These are phyloP conservation scores for Cymbidium sinense DNA, from an alignment of 106 monocot species.

Conservation along the genomic window DNA sequence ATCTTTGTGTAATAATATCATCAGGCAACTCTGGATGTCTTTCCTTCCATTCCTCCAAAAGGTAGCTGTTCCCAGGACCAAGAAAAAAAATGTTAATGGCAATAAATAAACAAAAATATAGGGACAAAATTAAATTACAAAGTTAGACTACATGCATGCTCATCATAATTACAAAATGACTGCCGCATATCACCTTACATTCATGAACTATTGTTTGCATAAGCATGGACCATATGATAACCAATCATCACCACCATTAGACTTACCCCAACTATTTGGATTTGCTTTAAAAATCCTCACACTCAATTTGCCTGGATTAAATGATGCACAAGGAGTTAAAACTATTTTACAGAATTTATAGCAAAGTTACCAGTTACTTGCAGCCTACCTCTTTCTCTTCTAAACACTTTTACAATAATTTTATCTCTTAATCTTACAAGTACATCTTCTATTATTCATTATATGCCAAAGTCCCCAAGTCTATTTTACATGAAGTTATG, in stretches of 20 bases:
- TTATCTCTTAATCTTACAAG: background rate
- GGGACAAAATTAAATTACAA: background rate
- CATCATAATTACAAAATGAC: background rate
- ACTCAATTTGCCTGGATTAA: background rate
- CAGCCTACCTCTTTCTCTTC: background rate
- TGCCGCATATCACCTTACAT: background rate
- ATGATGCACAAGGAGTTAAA: background rate
- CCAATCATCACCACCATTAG: background rate
- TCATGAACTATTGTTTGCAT: background rate
- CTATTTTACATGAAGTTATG: background rate
- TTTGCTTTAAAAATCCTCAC: background rate
- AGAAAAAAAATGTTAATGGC: slow-evolving; percentile 1
- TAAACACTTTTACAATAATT: background rate
- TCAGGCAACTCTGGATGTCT: slow-evolving; percentile 32
- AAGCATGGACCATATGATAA: background rate
- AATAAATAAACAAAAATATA: background rate
- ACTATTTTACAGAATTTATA: background rate
- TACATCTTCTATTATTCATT: background rate
- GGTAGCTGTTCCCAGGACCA: slow-evolving; percentile 26
- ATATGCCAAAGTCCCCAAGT: background rate
- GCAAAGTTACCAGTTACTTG: background rate
- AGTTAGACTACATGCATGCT: background rate
- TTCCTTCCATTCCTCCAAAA: slow-evolving; percentile 69
- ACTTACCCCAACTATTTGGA: background rate
- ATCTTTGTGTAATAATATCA: slow-evolving; percentile 28